Base-by-base conservation (phyloP, 768 basidiomycete genomes). In the Panaeolus cyanescens region DNA sequence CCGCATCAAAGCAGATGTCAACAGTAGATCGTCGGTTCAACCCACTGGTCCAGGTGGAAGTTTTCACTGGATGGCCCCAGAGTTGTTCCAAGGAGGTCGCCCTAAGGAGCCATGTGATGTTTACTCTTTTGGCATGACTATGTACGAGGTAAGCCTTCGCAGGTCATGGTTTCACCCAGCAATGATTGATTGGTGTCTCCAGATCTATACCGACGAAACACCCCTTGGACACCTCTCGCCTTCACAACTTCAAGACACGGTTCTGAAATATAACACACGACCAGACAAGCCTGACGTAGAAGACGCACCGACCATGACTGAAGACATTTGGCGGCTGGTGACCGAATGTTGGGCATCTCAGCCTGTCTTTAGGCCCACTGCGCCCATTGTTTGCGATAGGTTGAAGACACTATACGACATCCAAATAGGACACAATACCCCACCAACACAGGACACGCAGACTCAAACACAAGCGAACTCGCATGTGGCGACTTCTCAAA, bases 61-160 rank as follows among this genome's bases (percentile, higher is more conserved):
- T 22, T 65, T 64, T 17, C 67, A 73, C 57, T 73, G 72, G 71
- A 71, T 71, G 72, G 65, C 70, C 5, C 70, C 71, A 0, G 70
- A 72, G 59, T 45, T 64, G 5, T 60, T 72, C 30, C 32, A 53
- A 15, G 72, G 72, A 17, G 60, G 59, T 6, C 59, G 55, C 1
- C 59, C 64, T 25, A 56, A 59, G 37, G 32, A 54, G 5, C 59
- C 65, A 2, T 65, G 61, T n/a, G 70, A 73, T 25, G 63, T 71
- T 17, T 72, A 72, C 50, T 61, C 70, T 1, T 68, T 71, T 54
- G 64, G 59, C 6, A 70, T 72, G 71, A 72, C 68, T 8, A 59
- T 66, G 10, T 70, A 70, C 40, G 71, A 72, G 67, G 69, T 73
- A 30, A 15, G 36, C 37, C 20, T 10, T 39, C 28, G 37, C 22